Conservation (phyloP, 495 filamentous ascomycete genomes). For the Astrothelium subdiscretum region DNA sequence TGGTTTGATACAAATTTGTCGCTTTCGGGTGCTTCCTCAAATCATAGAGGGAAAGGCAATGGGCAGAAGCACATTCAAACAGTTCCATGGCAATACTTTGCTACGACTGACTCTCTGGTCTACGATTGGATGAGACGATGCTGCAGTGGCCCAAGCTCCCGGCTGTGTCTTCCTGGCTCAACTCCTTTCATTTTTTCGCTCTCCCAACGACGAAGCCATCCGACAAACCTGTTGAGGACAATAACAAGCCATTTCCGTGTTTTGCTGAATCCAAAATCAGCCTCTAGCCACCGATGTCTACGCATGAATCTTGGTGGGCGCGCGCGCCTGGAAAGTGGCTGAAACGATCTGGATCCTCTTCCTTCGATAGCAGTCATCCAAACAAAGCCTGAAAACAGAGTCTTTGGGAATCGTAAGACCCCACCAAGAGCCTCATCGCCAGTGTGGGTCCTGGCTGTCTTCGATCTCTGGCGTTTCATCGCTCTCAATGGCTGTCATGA, state of each 20-base stretch:
- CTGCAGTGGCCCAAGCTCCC: no score
- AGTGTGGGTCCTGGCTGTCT: background rate
- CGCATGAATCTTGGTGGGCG: background rate
- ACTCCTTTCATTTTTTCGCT: no score
- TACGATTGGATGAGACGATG: background rate
- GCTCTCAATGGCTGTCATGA: background rate
- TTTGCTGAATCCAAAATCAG: background rate
- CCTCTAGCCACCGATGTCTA: background rate
- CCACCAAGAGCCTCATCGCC: background rate
- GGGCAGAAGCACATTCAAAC: no score
- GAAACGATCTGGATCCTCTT: constrained; percentile 1
- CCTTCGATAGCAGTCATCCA: background rate
- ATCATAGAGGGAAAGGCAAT: background rate
- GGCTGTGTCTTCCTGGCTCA: no score
- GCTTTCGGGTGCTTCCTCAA: background rate
- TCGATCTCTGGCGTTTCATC: background rate
- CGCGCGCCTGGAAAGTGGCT: background rate
- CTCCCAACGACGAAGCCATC: background rate
- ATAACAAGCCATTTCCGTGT: background rate
- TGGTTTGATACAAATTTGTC: background rate
- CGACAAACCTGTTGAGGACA: no score
- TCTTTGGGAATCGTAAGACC: no score
- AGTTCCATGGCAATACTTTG: no score
- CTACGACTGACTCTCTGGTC: no score
- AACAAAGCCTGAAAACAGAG: background rate